These are phyloP conservation scores for Parascedosporium putredinis DNA, from an alignment of 2,329 filamentous ascomycete species.

Conservation along the genomic window DNA sequence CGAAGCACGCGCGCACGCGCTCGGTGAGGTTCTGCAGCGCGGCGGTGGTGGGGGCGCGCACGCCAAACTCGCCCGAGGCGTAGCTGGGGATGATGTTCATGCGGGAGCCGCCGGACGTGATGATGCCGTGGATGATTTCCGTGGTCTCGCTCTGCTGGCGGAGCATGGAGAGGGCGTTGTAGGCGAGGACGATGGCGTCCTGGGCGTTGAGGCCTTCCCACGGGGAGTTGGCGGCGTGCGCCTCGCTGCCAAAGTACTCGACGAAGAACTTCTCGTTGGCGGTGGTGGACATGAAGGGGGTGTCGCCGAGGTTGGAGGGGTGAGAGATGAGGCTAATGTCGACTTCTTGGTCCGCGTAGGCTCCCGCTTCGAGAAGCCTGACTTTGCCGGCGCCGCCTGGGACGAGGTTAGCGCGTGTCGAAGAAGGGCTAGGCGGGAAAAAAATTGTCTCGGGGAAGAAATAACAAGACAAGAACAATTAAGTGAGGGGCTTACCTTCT, in stretches of 20 bases:
- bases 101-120: slow-evolving; percentile 23
- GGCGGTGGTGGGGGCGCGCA: slow-evolving; percentile 23
- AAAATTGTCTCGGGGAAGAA: too few species aligned
- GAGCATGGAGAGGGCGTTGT: slow-evolving; percentile 24
- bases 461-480: too few species aligned
- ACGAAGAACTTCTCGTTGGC: slow-evolving; percentile 21
- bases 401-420: not conserved
- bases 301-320: slow-evolving; percentile 11
- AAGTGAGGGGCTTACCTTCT: slow-evolving; percentile 20
- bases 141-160: slow-evolving; percentile 26
- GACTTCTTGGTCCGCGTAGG: slow-evolving; percentile 14
- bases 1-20: not conserved
- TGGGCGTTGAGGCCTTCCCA: slow-evolving; percentile 27
- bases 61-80: slow-evolving; percentile 27
- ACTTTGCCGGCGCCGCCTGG: slow-evolving; percentile 26
- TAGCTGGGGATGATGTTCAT: slow-evolving; percentile 30
- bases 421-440: too few species aligned
- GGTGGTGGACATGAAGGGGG: slow-evolving; percentile 20
- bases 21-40: slow-evolving; percentile 17
- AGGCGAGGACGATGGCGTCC: slow-evolving; percentile 25
- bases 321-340: slow-evolving; percentile 21
- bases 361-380: slow-evolving; percentile 15
- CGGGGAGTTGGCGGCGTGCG: slow-evolving; percentile 25
- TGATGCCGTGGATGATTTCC: slow-evolving; percentile 26
- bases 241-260: slow-evolving; percentile 22